Conservation (phyloP, 2,329 filamentous ascomycete genomes). For the Verticillium longisporum region DNA sequence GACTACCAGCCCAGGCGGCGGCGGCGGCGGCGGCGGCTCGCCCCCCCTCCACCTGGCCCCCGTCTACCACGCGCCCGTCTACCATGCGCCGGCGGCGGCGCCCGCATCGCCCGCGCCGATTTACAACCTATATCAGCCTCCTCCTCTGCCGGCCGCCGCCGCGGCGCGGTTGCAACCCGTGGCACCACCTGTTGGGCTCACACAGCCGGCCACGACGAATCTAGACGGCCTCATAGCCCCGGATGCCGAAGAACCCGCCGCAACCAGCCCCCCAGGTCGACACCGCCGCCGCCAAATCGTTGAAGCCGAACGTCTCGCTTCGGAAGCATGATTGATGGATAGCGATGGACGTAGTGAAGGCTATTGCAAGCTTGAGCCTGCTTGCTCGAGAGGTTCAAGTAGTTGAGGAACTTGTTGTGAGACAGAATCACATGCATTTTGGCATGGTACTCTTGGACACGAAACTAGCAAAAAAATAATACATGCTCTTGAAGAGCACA, state of each 20-base stretch:
- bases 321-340: background rate
- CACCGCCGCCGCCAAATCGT: background rate
- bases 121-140: background rate
- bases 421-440: too few relatives aligned
- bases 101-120: background rate
- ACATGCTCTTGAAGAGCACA: background rate
- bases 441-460: too few relatives aligned
- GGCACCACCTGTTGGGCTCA: too few relatives aligned
- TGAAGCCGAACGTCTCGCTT: background rate
- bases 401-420: too few relatives aligned
- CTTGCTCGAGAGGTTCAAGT: too few relatives aligned
- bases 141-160: background rate
- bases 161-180: background rate
- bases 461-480: background rate
- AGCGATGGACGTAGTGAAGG: too few relatives aligned
- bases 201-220: background rate
- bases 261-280: background rate
- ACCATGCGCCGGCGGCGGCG: background rate
- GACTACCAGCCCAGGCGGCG: too few relatives aligned
- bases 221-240: background rate
- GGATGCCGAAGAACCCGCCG: background rate
- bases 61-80: background rate
- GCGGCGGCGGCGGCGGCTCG: background rate
- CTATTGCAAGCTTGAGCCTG: too few relatives aligned
- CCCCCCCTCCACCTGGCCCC: background rate